These are phyloP conservation scores for Suillus hirtellus DNA, from an alignment of 768 basidiomycete species.

Conservation along the genomic window DNA sequence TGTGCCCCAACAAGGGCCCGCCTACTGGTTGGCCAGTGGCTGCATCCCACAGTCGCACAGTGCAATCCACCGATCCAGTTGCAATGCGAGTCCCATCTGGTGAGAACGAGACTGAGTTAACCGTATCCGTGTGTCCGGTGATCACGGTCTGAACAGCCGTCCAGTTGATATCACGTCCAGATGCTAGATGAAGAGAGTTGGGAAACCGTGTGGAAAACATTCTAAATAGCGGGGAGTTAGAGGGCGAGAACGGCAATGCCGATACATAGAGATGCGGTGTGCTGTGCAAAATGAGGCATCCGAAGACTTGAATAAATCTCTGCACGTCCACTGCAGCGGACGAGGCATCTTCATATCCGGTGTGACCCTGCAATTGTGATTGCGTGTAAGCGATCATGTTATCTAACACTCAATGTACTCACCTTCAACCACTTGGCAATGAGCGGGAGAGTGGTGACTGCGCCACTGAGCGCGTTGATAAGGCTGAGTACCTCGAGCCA, in stretches of 20 bases:
- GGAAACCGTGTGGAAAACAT: too few relatives aligned
- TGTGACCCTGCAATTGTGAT: neutral
- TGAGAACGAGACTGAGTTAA: neutral
- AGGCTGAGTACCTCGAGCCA: too few relatives aligned
- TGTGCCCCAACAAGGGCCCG: slow-evolving; percentile 2
- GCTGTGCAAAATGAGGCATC: slow-evolving; percentile 28
- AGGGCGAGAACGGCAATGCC: too few relatives aligned
- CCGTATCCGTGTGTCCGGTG: neutral
- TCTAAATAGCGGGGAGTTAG: too few relatives aligned
- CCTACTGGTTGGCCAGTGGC: neutral
- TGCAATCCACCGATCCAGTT: neutral
- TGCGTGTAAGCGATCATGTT: too few relatives aligned
- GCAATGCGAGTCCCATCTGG: slow-evolving; percentile 5
- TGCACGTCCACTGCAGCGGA: slow-evolving; percentile 23
- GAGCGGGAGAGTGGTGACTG: too few relatives aligned
- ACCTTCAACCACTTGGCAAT: too few relatives aligned
- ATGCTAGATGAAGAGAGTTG: slow-evolving; percentile 5
- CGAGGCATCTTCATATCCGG: too few relatives aligned
- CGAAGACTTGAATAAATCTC: slow-evolving; percentile 34
- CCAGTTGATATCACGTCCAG: neutral
- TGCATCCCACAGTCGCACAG: slow-evolving; percentile 9
- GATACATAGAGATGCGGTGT: slow-evolving; percentile 6
- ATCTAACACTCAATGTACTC: too few relatives aligned
- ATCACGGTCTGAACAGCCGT: neutral
- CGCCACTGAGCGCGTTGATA: too few relatives aligned